Conservation (phyloP, 768 basidiomycete genomes). For the Russula olivacea region DNA sequence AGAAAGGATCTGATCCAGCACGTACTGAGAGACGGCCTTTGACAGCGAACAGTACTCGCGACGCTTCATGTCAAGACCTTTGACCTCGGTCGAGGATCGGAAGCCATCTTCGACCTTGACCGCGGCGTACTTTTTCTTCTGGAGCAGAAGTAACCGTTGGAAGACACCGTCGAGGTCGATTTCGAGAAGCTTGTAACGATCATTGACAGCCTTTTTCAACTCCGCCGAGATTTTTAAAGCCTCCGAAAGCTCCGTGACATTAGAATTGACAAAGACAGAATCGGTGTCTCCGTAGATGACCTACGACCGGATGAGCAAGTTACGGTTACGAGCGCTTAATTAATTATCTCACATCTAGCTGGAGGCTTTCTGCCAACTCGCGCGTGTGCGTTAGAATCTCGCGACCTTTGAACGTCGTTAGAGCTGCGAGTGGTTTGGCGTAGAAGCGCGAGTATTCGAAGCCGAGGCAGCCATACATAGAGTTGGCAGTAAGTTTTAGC, state of each 20-base stretch:
- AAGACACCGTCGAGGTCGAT: slow-evolving; percentile 96
- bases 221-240: slow-evolving; percentile 87
- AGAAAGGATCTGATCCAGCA: slow-evolving; percentile 85
- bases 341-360: slow-evolving; percentile 63
- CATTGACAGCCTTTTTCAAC: slow-evolving; percentile 96
- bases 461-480: slow-evolving; percentile 99
- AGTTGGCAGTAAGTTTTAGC: slow-evolving; percentile 95
- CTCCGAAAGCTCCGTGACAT: slow-evolving; percentile 79
- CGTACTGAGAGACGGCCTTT: slow-evolving; percentile 90
- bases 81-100: slow-evolving; percentile 78
- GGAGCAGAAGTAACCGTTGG: slow-evolving; percentile 83
- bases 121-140: slow-evolving; percentile 99
- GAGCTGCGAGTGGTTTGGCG: slow-evolving; percentile 91
- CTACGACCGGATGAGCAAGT: slow-evolving; percentile 37
- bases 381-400: slow-evolving; percentile 92
- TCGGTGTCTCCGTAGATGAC: slow-evolving; percentile 99
- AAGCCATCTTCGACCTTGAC: slow-evolving; percentile 86
- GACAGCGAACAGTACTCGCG: slow-evolving; percentile 91
- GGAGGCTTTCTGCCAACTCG: slow-evolving; percentile 85
- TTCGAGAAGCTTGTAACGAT: slow-evolving; percentile 90
- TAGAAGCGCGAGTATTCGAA: slow-evolving; percentile 97
- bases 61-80: slow-evolving; percentile 98
- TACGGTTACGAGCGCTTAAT: not conserved
- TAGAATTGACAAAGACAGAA: slow-evolving; percentile 97
- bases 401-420: slow-evolving; percentile 96